A percentile compares a stretch with the other conserved stretches of the same genome.
Conservation (phyloP, 805 yeast genomes). For the Cyberlindnera mrakii region DNA sequence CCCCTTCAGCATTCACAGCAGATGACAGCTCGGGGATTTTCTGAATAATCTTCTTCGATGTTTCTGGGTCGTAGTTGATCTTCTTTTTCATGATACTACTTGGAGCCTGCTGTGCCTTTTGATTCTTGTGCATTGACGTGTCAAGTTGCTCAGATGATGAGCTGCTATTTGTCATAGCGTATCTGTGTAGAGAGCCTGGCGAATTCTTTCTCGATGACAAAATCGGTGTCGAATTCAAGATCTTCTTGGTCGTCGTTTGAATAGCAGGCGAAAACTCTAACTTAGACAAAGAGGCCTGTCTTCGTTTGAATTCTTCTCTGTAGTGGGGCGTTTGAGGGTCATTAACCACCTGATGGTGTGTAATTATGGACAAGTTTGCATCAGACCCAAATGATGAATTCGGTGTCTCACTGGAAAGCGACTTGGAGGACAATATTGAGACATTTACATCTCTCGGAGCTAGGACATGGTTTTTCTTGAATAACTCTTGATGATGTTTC, state of each 20-base stretch:
- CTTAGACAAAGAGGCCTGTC: background rate
- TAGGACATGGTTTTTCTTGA: slow-evolving; percentile 16
- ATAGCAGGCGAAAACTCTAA: slow-evolving; percentile 8
- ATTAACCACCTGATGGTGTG: slow-evolving; percentile 14
- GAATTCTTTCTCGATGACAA: background rate
- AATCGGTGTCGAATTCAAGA: slow-evolving; percentile 3
- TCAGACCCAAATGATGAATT: slow-evolving; percentile 2
- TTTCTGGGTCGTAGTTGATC: slow-evolving; percentile 15
- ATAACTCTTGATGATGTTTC: slow-evolving; percentile 13
- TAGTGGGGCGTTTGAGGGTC: slow-evolving; percentile 22
- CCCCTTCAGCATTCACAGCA: slow-evolving; percentile 21
- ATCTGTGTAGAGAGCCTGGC: background rate
- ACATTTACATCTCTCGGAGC: slow-evolving; percentile 11
- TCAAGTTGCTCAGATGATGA: slow-evolving; percentile 1
- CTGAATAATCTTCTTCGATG: slow-evolving; percentile 13
- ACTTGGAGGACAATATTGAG: slow-evolving; percentile 1
- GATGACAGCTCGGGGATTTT: slow-evolving; percentile 19
- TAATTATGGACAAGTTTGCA: slow-evolving; percentile 13
- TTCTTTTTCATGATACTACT: slow-evolving; percentile 22
- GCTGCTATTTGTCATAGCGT: slow-evolving; percentile 3
- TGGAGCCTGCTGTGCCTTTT: slow-evolving; percentile 6
- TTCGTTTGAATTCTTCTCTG: slow-evolving; percentile 13
- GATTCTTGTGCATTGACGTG: background rate
- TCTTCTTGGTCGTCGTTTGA: slow-evolving; percentile 10
- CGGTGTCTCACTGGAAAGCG: slow-evolving; percentile 1